Conservation (phyloP, 2,329 filamentous ascomycete species). For the Cladosporium sp. region DNA sequence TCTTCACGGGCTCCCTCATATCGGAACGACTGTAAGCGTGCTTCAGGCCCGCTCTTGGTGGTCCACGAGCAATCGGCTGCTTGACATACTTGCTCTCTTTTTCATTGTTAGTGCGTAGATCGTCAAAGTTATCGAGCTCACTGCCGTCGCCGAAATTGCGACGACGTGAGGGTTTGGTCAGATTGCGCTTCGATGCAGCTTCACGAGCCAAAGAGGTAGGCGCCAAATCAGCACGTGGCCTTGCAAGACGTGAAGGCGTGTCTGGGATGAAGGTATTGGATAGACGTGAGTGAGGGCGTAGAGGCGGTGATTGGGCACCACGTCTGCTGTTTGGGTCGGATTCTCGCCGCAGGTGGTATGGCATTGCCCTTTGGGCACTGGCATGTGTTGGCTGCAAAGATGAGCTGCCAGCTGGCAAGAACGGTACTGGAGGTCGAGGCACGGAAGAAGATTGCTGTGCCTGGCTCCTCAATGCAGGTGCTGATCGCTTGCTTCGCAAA, state of each 20-base stretch:
- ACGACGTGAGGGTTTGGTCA: slow-evolving; percentile 67
- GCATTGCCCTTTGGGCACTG: slow-evolving; percentile 57
- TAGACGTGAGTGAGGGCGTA: slow-evolving; percentile 45
- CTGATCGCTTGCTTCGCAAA: slow-evolving; percentile 57
- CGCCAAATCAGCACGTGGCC: slow-evolving; percentile 37
- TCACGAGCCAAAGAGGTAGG: slow-evolving; percentile 48
- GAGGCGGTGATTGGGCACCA: slow-evolving; percentile 42
- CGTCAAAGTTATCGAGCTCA: slow-evolving; percentile 90
- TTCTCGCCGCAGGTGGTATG: slow-evolving; percentile 73
- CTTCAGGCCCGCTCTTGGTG: slow-evolving; percentile 49
- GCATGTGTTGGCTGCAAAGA: slow-evolving; percentile 74
- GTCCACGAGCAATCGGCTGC: slow-evolving; percentile 66
- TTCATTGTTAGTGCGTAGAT: slow-evolving; percentile 81
- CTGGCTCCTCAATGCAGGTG: slow-evolving; percentile 52
- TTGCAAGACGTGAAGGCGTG: slow-evolving; percentile 43
- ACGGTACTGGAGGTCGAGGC: slow-evolving; percentile 59
- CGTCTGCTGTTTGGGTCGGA: slow-evolving; percentile 58
- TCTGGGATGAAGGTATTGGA: slow-evolving; percentile 46
- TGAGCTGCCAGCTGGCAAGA: slow-evolving; percentile 72
- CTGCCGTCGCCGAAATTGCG: slow-evolving; percentile 86
- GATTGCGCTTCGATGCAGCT: slow-evolving; percentile 60
- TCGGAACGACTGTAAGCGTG: slow-evolving; percentile 29
- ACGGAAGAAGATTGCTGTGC: slow-evolving; percentile 19
- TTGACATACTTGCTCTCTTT: slow-evolving; percentile 80
- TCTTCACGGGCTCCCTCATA: slow-evolving; percentile 25